Evolutionary conservation across 345 rosid species (phyloP).

Genomic region (Rhodamnia rubescens): DNA sequence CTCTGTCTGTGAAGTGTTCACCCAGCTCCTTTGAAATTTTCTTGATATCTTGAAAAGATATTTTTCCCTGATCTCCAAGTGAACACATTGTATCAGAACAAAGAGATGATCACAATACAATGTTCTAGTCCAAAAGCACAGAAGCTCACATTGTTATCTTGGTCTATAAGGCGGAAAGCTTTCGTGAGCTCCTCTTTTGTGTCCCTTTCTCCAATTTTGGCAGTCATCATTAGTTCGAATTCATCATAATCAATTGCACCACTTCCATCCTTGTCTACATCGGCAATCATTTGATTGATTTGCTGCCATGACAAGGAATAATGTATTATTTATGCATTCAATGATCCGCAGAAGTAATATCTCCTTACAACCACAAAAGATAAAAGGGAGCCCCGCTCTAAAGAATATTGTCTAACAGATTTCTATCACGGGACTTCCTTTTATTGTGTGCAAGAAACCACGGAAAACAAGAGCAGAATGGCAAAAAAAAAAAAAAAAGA

Average conservation of each 20-base stretch:
- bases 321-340: neutral
- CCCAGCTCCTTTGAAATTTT: slow-evolving; percentile 65
- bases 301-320: slow-evolving; percentile 33
- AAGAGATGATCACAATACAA: neutral
- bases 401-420: neutral
- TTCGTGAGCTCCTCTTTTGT: slow-evolving; percentile 79
- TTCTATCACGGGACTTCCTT: neutral
- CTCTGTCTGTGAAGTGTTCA: slow-evolving; percentile 55
- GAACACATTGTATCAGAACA: neutral
- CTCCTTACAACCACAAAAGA: neutral
- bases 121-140: neutral
- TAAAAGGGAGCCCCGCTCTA: neutral
- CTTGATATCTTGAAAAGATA: slow-evolving; percentile 54
- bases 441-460: neutral
- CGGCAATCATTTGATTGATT: slow-evolving; percentile 93
- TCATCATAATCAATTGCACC: slow-evolving; percentile 96
- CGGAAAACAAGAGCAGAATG: neutral
- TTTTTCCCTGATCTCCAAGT: slow-evolving; percentile 46
- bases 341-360: neutral
- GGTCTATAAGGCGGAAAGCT: slow-evolving; percentile 77
- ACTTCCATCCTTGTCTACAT: slow-evolving; percentile 96
- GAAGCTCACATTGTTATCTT: slow-evolving; percentile 56
- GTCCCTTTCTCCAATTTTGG: slow-evolving; percentile 94
- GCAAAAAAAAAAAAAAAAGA: neutral
- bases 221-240: slow-evolving; percentile 92